phyloP scores from a whole-genome alignment of 139 green algal genomes.

The Dunaliella sp. region DNA sequence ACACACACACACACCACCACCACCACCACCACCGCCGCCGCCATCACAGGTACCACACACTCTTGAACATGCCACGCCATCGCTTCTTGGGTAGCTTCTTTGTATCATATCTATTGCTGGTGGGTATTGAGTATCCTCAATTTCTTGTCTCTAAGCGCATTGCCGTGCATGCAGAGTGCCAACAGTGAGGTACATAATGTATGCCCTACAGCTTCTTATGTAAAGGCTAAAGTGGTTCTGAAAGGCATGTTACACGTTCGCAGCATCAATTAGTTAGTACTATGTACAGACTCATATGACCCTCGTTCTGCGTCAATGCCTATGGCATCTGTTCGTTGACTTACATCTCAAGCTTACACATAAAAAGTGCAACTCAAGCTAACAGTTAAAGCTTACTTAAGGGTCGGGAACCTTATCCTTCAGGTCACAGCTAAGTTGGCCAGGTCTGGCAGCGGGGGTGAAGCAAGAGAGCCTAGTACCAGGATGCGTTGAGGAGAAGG shows the following conservation, averaged over 20 bases:
- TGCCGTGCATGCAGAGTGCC: neutral
- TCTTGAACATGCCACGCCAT: conserved; percentile 41
- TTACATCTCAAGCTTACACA: too few species aligned
- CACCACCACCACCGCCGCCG: neutral
- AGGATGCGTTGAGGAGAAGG: too few species aligned
- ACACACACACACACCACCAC: too few species aligned
- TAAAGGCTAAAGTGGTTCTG: neutral
- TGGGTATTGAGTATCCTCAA: conserved; percentile 1
- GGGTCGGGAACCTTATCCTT: too few species aligned
- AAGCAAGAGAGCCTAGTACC: too few species aligned
- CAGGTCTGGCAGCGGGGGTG: too few species aligned
- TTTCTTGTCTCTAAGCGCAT: neutral
- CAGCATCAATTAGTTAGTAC: neutral
- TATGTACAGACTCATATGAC: neutral
- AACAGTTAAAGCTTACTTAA: too few species aligned
- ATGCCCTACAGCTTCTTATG: neutral
- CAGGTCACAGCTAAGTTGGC: too few species aligned
- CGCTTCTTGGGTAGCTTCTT: conserved; percentile 58
- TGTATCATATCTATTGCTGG: conserved; percentile 43
- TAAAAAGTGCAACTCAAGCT: too few species aligned
- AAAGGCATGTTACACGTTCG: too few species aligned
- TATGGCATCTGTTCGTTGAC: too few species aligned
- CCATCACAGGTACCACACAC: conserved; percentile 16
- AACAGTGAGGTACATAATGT: neutral
- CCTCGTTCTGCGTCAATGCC: too few species aligned